Evolutionary conservation across 345 rosid species (phyloP).

Genomic region (Moricandia arvensis): DNA sequence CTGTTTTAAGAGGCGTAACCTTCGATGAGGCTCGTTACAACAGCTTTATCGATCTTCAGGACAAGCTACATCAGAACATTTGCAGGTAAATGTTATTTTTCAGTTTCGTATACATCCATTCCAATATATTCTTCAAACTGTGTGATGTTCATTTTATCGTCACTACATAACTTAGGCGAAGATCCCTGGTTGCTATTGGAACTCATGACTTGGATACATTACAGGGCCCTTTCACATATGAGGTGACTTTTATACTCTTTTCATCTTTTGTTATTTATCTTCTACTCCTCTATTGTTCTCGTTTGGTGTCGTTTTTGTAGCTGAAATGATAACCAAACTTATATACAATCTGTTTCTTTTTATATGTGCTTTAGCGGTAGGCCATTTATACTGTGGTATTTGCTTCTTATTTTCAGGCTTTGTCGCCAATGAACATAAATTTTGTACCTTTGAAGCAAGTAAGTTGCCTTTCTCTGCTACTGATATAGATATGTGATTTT

Average conservation of each 20-base stretch:
- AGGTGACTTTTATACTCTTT: conserved; percentile 45
- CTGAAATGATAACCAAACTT: background rate
- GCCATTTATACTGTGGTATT: background rate
- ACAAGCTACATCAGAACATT: conserved; percentile 91
- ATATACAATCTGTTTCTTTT: background rate
- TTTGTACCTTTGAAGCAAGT: conserved; percentile 32
- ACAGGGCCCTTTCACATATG: conserved; percentile 88
- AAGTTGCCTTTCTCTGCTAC: background rate
- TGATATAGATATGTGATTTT: background rate
- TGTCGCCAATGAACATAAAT: conserved; percentile 16
- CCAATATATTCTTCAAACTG: background rate
- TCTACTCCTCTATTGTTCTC: background rate
- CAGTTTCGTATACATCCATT: background rate
- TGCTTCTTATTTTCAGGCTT: conserved; percentile 16
- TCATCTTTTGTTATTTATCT: background rate
- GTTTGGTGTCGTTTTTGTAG: background rate
- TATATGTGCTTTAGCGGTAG: background rate
- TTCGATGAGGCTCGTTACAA: conserved; percentile 86
- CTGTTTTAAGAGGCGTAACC: conserved; percentile 74
- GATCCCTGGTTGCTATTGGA: conserved; percentile 89
- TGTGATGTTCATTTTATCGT: background rate
- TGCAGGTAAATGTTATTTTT: conserved; percentile 58
- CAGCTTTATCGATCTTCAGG: conserved; percentile 97
- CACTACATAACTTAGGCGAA: conserved; percentile 51
- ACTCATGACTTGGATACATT: conserved; percentile 94